Conservation (phyloP, 108 stramenopile genomes). For the Skeletonema grethae region DNA sequence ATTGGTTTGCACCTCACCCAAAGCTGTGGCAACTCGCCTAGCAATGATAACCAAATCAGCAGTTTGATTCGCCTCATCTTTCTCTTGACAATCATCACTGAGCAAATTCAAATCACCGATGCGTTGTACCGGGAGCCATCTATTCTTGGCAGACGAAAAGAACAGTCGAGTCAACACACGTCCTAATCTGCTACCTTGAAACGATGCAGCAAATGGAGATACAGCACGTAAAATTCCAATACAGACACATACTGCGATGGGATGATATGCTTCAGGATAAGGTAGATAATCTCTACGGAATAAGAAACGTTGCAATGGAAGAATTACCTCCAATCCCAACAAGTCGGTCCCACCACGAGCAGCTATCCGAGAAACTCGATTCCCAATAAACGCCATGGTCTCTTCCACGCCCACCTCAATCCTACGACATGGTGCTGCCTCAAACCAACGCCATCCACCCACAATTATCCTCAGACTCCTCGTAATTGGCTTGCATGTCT, state of each 20-base stretch:
- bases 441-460: constrained; percentile 60
- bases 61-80: constrained; percentile 56
- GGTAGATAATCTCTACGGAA: constrained; percentile 36
- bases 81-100: constrained; percentile 66
- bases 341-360: constrained; percentile 50
- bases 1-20: constrained; percentile 57
- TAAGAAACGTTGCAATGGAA: constrained; percentile 50
- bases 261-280: constrained; percentile 46
- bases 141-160: constrained; percentile 46
- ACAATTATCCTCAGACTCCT: constrained; percentile 50
- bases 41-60: constrained; percentile 56
- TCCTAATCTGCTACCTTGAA: constrained; percentile 68
- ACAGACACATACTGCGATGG: constrained; percentile 43
- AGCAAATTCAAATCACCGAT: constrained; percentile 55
- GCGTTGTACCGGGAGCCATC: constrained; percentile 64
- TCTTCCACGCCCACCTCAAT: constrained; percentile 62
- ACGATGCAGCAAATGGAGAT: constrained; percentile 59
- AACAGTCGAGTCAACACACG: constrained; percentile 56
- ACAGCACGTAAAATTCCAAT: constrained; percentile 58
- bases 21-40: constrained; percentile 56
- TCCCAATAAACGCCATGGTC: constrained; percentile 75
- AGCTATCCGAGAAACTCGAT: constrained; percentile 60
- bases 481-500: constrained; percentile 63
- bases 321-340: constrained; percentile 33
- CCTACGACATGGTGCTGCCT: constrained; percentile 59